phyloP scores from a whole-genome alignment of 2,329 filamentous ascomycete genomes.

The Penicillium oxalicum region DNA sequence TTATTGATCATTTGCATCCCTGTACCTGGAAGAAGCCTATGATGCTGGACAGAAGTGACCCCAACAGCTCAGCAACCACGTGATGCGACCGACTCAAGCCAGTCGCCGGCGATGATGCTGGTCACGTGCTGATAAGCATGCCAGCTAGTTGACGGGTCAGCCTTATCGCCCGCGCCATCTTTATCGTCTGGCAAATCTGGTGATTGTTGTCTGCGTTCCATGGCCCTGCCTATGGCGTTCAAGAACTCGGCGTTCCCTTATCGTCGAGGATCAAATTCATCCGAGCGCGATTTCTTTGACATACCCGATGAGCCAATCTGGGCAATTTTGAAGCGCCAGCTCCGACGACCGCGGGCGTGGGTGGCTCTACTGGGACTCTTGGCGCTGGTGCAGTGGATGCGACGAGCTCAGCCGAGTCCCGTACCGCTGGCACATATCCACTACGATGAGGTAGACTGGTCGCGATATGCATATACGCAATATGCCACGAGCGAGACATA shows the following conservation, averaged over 20 bases:
- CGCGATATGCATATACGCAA: conserved; percentile 39
- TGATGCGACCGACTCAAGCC: too few relatives aligned
- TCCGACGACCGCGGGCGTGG: conserved; percentile 30
- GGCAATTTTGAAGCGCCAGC: conserved; percentile 27
- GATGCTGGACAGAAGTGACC: too few relatives aligned
- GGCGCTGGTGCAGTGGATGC: conserved; percentile 24
- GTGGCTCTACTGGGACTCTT: conserved; percentile 19
- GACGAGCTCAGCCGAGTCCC: conserved; percentile 15
- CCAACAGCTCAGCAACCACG: too few relatives aligned
- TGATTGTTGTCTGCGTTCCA: background rate
- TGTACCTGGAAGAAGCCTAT: too few relatives aligned
- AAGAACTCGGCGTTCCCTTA: conserved; percentile 17
- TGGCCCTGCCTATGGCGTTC: conserved; percentile 5
- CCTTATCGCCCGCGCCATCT: too few relatives aligned
- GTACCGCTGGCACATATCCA: conserved; percentile 23
- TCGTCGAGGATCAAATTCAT: conserved; percentile 27
- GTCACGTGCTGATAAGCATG: too few relatives aligned
- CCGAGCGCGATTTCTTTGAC: conserved; percentile 33
- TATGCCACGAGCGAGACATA: conserved; percentile 40
- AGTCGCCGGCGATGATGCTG: too few relatives aligned
- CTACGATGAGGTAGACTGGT: conserved; percentile 36
- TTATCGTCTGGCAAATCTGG: too few relatives aligned
- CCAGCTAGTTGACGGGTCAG: too few relatives aligned
- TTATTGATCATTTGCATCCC: too few relatives aligned
- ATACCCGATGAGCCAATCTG: conserved; percentile 29